Conservation (phyloP, 306 rosid species). For the Purshia tridentata region DNA sequence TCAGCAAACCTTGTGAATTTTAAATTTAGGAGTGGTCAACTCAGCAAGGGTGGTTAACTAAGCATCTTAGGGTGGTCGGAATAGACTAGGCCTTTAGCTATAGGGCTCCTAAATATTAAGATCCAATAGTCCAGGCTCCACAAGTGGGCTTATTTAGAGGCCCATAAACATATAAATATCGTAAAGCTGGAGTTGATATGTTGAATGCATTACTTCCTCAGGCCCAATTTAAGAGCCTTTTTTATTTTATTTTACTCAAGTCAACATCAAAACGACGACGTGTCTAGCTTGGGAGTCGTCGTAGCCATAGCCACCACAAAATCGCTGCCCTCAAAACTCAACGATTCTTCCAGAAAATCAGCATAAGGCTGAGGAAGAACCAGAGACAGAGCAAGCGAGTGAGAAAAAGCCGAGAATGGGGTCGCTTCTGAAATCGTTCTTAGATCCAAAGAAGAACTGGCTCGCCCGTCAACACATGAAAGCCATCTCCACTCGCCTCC, state of each 20-base stretch:
- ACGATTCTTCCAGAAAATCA: conserved; percentile 7
- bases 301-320: conserved; percentile 14
- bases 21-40: too few relatives aligned
- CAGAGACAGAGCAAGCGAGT: neutral
- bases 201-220: too few relatives aligned
- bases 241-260: neutral
- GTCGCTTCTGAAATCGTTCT: conserved; percentile 54
- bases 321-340: neutral
- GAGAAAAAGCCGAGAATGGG: conserved; percentile 42
- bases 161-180: neutral
- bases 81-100: too few relatives aligned
- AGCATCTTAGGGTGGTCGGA: too few relatives aligned
- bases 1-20: too few relatives aligned
- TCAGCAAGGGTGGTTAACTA: too few relatives aligned
- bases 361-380: neutral
- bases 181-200: too few relatives aligned
- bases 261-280: neutral
- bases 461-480: conserved; percentile 86
- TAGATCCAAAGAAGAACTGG: conserved; percentile 86
- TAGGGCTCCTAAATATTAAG: neutral
- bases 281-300: neutral
- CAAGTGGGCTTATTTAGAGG: neutral
- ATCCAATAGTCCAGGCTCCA: neutral
- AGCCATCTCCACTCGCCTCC: conserved; percentile 69
- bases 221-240: neutral